Conservation (phyloP, 2,329 filamentous ascomycete genomes). For the Aspergillus ruber region DNA sequence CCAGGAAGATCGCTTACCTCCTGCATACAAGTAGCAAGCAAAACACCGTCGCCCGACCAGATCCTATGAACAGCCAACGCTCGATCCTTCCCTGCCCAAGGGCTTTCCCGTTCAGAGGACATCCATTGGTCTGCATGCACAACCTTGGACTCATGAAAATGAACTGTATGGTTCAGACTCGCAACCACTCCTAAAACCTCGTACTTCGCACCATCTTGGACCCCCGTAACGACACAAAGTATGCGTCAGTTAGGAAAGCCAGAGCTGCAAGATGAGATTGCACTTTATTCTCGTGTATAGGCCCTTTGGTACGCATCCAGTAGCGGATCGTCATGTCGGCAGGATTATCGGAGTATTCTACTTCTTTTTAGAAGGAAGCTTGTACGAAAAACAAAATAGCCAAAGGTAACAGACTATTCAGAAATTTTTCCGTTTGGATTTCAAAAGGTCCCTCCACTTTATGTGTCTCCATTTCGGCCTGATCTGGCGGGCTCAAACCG, state of each 20-base stretch:
- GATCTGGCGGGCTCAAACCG: too few species aligned
- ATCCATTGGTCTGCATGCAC: constrained; percentile 40
- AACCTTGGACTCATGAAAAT: constrained; percentile 35
- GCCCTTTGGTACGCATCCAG: too few species aligned
- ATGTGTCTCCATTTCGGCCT: too few species aligned
- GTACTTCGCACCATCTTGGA: constrained; percentile 17
- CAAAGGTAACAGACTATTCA: too few species aligned
- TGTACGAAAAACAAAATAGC: too few species aligned
- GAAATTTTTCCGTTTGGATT: too few species aligned
- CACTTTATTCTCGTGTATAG: too few species aligned
- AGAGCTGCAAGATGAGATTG: constrained; percentile 74
- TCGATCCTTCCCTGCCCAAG: constrained; percentile 38
- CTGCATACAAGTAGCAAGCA: constrained; percentile 38
- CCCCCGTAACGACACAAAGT: constrained; percentile 66
- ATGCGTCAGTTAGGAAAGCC: constrained; percentile 82
- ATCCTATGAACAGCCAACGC: constrained; percentile 36
- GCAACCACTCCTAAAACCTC: constrained; percentile 36
- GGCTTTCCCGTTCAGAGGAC: constrained; percentile 35
- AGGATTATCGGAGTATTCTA: too few species aligned
- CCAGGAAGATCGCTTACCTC: constrained; percentile 13
- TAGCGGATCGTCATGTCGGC: too few species aligned
- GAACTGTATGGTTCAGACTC: constrained; percentile 38
- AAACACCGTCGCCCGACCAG: constrained; percentile 33
- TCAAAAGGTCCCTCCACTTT: too few species aligned
- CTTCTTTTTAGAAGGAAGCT: too few species aligned